phyloP scores from a whole-genome alignment of 257 asterid genomes.

The Solanum bulbocastanum region DNA sequence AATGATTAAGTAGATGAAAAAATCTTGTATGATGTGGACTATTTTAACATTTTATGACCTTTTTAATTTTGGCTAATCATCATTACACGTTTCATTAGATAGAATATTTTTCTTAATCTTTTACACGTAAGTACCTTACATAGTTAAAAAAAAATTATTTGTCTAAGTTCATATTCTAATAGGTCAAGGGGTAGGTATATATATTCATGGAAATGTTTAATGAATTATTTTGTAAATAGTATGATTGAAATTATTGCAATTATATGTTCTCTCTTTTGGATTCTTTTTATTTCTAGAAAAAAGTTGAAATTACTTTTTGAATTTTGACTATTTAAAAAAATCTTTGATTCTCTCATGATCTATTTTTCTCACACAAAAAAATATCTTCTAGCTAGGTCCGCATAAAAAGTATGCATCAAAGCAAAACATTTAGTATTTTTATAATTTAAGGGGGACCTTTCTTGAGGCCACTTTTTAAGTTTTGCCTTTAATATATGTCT shows the following conservation, averaged over 20 bases:
- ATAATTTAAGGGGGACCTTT: not conserved
- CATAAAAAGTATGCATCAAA: not conserved
- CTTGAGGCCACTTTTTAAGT: not conserved
- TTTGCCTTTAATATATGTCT: not conserved
- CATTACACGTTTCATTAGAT: not conserved
- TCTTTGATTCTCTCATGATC: not conserved
- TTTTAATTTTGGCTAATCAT: not conserved
- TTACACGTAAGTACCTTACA: not conserved
- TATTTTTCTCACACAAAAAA: not conserved
- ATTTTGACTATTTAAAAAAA: not conserved
- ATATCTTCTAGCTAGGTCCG: not conserved
- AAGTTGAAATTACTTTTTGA: not conserved
- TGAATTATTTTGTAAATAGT: not conserved
- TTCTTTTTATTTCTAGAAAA: not conserved
- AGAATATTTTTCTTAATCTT: not conserved
- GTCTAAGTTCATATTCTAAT: not conserved
- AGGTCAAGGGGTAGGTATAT: not conserved
- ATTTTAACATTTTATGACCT: not conserved
- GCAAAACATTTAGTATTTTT: not conserved
- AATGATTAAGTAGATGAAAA: not conserved
- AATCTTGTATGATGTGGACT: not conserved
- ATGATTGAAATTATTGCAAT: not conserved
- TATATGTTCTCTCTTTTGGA: not conserved
- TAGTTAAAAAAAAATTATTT: not conserved
- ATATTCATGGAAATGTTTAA: not conserved